phyloP scores from a whole-genome alignment of 2,329 filamentous ascomycete species.

The Aspergillus unguis region DNA sequence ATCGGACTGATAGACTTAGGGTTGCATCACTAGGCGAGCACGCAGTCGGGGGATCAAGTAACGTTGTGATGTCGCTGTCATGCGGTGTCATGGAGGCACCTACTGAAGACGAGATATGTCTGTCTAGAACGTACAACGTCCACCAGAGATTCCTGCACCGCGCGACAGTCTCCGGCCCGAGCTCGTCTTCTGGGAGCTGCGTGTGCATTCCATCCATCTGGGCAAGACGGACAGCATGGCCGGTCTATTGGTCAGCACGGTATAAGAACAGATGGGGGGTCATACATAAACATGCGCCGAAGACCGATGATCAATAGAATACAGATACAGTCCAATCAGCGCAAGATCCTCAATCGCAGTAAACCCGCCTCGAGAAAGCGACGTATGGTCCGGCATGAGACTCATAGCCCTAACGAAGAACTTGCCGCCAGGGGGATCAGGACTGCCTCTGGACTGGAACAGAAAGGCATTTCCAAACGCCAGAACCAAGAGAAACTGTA shows the following conservation, averaged over 20 bases:
- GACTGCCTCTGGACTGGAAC: constrained; percentile 26
- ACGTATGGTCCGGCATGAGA: constrained; percentile 37
- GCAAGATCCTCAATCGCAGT: constrained; percentile 35
- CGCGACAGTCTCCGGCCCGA: constrained; percentile 22
- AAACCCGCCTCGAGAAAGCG: constrained; percentile 29
- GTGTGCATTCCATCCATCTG: constrained; percentile 29
- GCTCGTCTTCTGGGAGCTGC: constrained; percentile 25
- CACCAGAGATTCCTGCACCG: constrained; percentile 27
- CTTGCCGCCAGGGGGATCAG: constrained; percentile 31
- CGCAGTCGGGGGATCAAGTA: background rate
- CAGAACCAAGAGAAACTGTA: constrained; percentile 53
- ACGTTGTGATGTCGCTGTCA: constrained; percentile 24
- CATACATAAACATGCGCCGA: constrained; percentile 41
- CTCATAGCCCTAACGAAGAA: constrained; percentile 42
- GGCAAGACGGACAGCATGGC: constrained; percentile 27
- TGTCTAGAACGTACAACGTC: constrained; percentile 29
- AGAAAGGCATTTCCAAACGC: constrained; percentile 57
- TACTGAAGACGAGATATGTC: constrained; percentile 27
- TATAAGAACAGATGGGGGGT: background rate
- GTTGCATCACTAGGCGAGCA: constrained; percentile 1
- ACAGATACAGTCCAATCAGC: constrained; percentile 39
- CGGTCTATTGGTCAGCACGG: constrained; percentile 17
- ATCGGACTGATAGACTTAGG: background rate
- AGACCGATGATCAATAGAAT: constrained; percentile 42
- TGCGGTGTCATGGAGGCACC: constrained; percentile 27